Percentiles rank a stretch among this genome's conserved stretches.
phyloP scores from a whole-genome alignment of 805 yeast genomes.

The Pichia californica region DNA sequence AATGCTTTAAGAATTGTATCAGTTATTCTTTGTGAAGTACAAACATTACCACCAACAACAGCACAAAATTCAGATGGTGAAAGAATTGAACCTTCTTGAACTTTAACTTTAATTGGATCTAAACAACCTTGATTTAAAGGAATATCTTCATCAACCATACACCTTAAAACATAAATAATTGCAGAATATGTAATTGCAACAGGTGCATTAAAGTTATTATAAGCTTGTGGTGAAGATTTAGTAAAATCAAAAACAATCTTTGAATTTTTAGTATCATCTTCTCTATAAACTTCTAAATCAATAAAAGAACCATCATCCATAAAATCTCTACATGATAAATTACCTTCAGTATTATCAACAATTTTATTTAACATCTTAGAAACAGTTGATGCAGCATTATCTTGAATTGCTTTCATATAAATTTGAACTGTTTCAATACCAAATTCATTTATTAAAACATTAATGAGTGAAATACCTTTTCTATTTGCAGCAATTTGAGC shows the following conservation, averaged over 20 bases:
- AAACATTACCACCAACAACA: conserved; percentile 91
- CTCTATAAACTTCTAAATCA: conserved; percentile 42
- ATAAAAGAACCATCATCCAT: conserved; percentile 82
- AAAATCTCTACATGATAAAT: conserved; percentile 52
- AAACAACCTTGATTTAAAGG: conserved; percentile 94
- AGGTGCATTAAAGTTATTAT: conserved; percentile 91
- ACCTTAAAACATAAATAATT: conserved; percentile 76
- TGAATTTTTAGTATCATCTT: conserved; percentile 36
- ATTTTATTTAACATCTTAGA: conserved; percentile 42
- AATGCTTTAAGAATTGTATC: conserved; percentile 86
- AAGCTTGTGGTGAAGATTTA: conserved; percentile 78
- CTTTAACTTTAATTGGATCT: conserved; percentile 61
- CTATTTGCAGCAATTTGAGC: conserved; percentile 87
- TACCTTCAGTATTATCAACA: conserved; percentile 31
- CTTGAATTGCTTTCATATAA: conserved; percentile 79
- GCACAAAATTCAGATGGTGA: conserved; percentile 83
- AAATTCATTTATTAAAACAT: conserved; percentile 56
- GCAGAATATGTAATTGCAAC: conserved; percentile 86
- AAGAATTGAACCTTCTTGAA: conserved; percentile 57
- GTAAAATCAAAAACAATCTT: conserved; percentile 73
- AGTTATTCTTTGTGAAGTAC: conserved; percentile 89
- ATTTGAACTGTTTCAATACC: conserved; percentile 50
- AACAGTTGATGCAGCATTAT: conserved; percentile 68
- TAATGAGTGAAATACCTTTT: conserved; percentile 68
- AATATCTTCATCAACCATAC: conserved; percentile 77